Evolutionary conservation across 306 rosid species (phyloP).

Genomic region (Quercus rubra): DNA sequence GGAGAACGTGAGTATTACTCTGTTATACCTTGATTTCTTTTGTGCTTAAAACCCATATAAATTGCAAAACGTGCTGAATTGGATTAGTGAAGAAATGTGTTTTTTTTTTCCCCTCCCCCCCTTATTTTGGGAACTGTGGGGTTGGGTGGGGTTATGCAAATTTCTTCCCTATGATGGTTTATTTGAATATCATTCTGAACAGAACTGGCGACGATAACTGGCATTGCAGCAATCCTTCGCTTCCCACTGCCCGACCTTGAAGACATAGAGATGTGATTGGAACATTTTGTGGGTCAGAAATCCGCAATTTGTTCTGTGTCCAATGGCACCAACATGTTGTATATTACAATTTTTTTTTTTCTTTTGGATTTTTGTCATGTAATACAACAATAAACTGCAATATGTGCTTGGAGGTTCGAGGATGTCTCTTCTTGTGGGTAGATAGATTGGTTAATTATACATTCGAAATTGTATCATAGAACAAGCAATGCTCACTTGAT

Average conservation of each 20-base stretch:
- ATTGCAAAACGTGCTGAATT: background rate
- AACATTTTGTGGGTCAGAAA: background rate
- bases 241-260: constrained; percentile 96
- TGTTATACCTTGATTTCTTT: background rate
- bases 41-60: background rate
- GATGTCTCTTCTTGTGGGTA: background rate
- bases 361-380: background rate
- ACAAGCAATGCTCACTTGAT: constrained; percentile 9
- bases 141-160: background rate
- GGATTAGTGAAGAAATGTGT: no score
- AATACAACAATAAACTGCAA: constrained; percentile 10
- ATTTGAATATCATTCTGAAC: constrained; percentile 21
- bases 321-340: background rate
- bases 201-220: constrained; percentile 71
- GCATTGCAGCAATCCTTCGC: constrained; percentile 92
- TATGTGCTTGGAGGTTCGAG: background rate
- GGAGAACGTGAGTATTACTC: constrained; percentile 84
- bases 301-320: background rate
- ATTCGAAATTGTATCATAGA: constrained; percentile 4
- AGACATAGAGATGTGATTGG: constrained; percentile 77
- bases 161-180: constrained; percentile 1
- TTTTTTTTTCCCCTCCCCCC: no score
- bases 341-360: background rate
- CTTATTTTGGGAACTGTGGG: background rate
- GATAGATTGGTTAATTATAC: background rate